Conservation (phyloP, 2,329 filamentous ascomycete genomes). For the Monosporascus sp. region DNA sequence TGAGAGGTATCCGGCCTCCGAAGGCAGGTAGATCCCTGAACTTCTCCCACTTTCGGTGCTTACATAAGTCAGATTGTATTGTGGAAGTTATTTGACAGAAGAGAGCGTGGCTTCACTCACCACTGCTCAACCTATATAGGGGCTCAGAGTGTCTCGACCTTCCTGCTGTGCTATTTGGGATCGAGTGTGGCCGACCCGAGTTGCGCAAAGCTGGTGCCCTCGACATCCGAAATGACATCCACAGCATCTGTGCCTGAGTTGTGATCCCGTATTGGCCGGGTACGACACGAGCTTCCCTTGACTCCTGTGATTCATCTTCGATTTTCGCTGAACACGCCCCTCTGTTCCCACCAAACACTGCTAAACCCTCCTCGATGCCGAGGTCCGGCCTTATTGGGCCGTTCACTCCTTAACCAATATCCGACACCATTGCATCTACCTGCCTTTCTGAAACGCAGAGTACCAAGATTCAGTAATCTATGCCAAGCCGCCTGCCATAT, state of each 20-base stretch:
- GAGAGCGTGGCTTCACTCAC: background rate
- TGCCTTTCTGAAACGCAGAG: background rate
- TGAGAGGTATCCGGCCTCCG: background rate
- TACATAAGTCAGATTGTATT: background rate
- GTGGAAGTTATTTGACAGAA: background rate
- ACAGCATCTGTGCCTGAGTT: conserved; percentile 9
- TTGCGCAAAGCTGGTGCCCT: conserved; percentile 17
- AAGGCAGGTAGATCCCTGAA: background rate
- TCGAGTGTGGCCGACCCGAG: conserved; percentile 8
- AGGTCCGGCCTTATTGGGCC: background rate
- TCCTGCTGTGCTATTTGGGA: conserved; percentile 15
- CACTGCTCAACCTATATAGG: conserved; percentile 7
- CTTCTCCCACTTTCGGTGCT: background rate
- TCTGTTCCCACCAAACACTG: background rate
- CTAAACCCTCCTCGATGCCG: background rate
- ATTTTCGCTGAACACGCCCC: background rate
- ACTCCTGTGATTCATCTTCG: background rate
- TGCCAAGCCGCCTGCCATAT: no score
- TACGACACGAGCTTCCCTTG: conserved; percentile 5
- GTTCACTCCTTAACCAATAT: background rate
- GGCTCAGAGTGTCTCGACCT: conserved; percentile 5
- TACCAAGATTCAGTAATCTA: no score
- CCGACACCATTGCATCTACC: background rate
- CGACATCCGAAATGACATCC: conserved; percentile 15
- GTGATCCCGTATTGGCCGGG: conserved; percentile 5